Evolutionary conservation across 306 rosid genomes (phyloP).

Genomic region (Pyrus communis): DNA sequence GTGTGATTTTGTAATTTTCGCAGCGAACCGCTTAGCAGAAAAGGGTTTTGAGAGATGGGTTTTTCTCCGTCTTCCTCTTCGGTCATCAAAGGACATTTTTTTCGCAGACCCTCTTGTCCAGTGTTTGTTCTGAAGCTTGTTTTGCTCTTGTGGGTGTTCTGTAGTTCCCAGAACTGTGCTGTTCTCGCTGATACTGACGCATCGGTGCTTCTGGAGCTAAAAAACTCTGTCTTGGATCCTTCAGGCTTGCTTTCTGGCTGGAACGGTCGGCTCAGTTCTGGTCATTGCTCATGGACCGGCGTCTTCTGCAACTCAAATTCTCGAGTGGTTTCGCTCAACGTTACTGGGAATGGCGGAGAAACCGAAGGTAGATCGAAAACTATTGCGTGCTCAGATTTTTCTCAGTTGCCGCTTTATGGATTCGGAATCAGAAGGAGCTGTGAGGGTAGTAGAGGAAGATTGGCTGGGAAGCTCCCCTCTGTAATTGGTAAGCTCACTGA

Average conservation of each 20-base stretch:
- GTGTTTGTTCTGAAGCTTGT: slow-evolving; percentile 13
- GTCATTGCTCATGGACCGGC: slow-evolving; percentile 59
- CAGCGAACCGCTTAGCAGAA: not conserved
- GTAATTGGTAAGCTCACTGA: slow-evolving; percentile 46
- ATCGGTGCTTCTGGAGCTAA: slow-evolving; percentile 59
- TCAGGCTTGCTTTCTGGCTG: slow-evolving; percentile 54
- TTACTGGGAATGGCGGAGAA: slow-evolving; percentile 52
- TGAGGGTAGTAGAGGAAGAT: slow-evolving; percentile 28
- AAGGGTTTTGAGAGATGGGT: slow-evolving; percentile 50
- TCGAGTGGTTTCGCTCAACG: slow-evolving; percentile 63
- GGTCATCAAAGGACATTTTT: slow-evolving; percentile 37
- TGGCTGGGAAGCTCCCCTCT: slow-evolving; percentile 51
- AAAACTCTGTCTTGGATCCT: slow-evolving; percentile 56
- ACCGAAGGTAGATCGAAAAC: slow-evolving; percentile 23
- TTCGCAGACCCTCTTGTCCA: slow-evolving; percentile 6
- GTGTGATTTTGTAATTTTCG: not conserved
- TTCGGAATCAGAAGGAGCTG: slow-evolving; percentile 61
- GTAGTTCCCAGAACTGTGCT: slow-evolving; percentile 5
- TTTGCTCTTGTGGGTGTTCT: slow-evolving; percentile 14
- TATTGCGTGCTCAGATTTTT: slow-evolving; percentile 33
- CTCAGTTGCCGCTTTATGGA: slow-evolving; percentile 64
- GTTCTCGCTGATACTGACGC: slow-evolving; percentile 46
- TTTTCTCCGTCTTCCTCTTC: slow-evolving; percentile 29
- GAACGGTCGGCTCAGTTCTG: slow-evolving; percentile 16
- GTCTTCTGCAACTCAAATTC: slow-evolving; percentile 51